Conservation (phyloP, 164 flowering plant genomes). For the Dillenia suffruticosa region DNA sequence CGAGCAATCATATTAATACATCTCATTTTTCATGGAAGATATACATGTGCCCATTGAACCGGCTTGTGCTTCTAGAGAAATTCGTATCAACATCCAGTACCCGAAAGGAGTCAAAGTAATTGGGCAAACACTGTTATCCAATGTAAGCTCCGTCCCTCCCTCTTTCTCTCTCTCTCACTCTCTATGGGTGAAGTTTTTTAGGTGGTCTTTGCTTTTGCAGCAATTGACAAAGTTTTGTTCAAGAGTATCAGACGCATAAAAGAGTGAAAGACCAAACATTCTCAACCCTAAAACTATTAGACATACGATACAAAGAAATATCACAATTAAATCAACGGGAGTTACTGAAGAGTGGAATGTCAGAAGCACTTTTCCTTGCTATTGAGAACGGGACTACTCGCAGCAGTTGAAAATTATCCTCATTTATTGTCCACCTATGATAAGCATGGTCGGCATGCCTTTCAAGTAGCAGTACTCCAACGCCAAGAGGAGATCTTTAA, state of each 20-base stretch:
- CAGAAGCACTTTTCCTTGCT: not conserved
- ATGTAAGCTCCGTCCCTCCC: too few relatives aligned
- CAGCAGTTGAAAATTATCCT: not conserved
- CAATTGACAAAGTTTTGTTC: too few relatives aligned
- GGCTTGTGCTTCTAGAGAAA: too few relatives aligned
- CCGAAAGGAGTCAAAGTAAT: too few relatives aligned
- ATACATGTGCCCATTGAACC: too few relatives aligned
- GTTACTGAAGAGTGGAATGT: conserved; percentile 1
- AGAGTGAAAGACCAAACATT: conserved; percentile 4
- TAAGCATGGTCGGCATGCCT: conserved; percentile 1
- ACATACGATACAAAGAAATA: not conserved
- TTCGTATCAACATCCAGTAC: too few relatives aligned
- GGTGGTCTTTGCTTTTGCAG: too few relatives aligned
- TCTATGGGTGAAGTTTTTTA: too few relatives aligned
- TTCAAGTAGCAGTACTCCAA: conserved; percentile 6
- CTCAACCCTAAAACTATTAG: conserved; percentile 5
- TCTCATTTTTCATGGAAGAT: too few relatives aligned
- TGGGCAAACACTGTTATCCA: too few relatives aligned
- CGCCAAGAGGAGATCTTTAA: conserved; percentile 15
- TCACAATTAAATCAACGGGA: not conserved
- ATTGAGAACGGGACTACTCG: not conserved
- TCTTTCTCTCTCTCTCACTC: too few relatives aligned
- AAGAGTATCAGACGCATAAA: conserved; percentile 2
- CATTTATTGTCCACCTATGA: conserved; percentile 1
- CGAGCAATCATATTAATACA: too few relatives aligned